A percentile compares a stretch with the other conserved stretches of the same genome.
These are phyloP conservation scores for Lachnellula hyalina DNA, from an alignment of 2,329 filamentous ascomycete species.

Conservation along the genomic window DNA sequence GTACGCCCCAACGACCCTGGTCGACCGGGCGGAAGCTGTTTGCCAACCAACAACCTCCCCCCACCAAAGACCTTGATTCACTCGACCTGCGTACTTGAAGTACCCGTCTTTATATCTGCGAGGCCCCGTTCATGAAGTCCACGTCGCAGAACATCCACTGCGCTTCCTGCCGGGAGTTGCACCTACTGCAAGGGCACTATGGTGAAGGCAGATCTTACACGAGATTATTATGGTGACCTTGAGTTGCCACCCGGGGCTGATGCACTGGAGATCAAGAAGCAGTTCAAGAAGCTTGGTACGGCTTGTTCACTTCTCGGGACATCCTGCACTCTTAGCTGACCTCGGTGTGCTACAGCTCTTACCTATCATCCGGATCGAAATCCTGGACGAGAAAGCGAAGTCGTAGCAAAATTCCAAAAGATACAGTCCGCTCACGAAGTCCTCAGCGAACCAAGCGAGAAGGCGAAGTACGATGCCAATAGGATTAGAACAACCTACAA, in stretches of 20 bases:
- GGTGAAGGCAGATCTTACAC: constrained; percentile 31
- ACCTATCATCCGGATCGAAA: constrained; percentile 69
- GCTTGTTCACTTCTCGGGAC: constrained; percentile 11
- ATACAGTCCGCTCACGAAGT: constrained; percentile 68
- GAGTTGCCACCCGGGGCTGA: constrained; percentile 54
- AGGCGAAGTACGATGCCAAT: constrained; percentile 30
- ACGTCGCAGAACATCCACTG: not conserved
- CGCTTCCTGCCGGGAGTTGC: not conserved
- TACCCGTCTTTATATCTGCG: not conserved
- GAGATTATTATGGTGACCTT: constrained; percentile 64
- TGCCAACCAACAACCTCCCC: too few species aligned
- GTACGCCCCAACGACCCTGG: too few species aligned
- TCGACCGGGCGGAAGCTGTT: too few species aligned
- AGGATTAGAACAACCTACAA: constrained; percentile 17
- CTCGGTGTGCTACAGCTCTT: constrained; percentile 42
- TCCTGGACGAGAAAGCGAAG: constrained; percentile 60
- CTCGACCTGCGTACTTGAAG: too few species aligned
- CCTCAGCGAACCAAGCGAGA: constrained; percentile 39
- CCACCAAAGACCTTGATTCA: too few species aligned
- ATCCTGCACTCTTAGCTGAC: not conserved
- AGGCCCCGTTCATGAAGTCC: not conserved
- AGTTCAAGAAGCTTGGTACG: constrained; percentile 61
- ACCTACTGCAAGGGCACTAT: constrained; percentile 16
- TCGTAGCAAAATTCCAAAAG: constrained; percentile 62
- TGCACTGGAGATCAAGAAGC: constrained; percentile 61